Evolutionary conservation across 2,329 filamentous ascomycete species (phyloP).

Genomic region (Curvularia spicifera): DNA sequence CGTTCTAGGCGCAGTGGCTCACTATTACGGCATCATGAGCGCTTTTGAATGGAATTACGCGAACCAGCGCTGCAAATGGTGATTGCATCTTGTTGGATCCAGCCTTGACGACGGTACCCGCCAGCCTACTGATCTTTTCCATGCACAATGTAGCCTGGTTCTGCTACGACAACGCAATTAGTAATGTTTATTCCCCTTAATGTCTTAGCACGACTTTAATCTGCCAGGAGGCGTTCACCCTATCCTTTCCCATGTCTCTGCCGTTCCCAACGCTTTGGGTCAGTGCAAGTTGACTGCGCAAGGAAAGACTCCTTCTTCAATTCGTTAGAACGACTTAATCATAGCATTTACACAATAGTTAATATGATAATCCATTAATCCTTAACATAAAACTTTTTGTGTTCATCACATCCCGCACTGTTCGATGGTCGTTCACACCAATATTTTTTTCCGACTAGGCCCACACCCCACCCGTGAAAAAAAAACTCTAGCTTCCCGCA

Average conservation of each 20-base stretch:
- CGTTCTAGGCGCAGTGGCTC: slow-evolving; percentile 69
- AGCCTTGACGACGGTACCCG: background rate
- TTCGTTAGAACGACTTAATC: background rate
- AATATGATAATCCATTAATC: background rate
- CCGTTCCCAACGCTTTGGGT: background rate
- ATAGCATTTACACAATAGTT: background rate
- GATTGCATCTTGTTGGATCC: background rate
- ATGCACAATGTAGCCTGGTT: background rate
- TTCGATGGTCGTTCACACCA: background rate
- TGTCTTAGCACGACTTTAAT: background rate
- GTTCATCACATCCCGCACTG: background rate
- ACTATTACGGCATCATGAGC: slow-evolving; percentile 10
- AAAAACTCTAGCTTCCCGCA: background rate
- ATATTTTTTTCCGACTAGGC: slow-evolving; percentile 1
- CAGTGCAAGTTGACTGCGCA: background rate
- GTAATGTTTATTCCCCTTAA: background rate
- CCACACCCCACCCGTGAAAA: background rate
- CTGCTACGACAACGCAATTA: background rate
- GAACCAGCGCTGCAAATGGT: slow-evolving; percentile 12
- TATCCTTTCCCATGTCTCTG: background rate
- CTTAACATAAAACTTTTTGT: too few relatives aligned
- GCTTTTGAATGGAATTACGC: slow-evolving; percentile 14
- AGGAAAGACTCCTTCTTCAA: background rate
- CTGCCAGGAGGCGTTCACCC: background rate
- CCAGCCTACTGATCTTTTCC: background rate